These are phyloP conservation scores for Apophysomyces ossiformis DNA, from an alignment of 371 early-diverging fungal species.

Conservation along the genomic window DNA sequence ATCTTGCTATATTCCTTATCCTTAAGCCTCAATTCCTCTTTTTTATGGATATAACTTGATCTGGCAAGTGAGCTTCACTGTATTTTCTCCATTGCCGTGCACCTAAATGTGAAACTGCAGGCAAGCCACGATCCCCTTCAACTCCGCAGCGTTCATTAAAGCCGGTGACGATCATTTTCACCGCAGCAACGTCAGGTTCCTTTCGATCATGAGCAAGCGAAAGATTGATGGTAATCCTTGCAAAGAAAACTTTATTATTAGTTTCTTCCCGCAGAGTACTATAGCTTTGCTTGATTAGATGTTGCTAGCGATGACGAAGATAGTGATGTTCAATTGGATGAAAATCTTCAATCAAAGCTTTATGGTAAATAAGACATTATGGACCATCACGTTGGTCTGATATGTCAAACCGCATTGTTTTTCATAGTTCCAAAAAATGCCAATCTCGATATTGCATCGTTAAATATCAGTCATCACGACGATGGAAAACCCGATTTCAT, in stretches of 20 bases:
- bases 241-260: background rate
- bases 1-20: too few species aligned
- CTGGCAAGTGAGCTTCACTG: too few species aligned
- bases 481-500: conserved; percentile 52
- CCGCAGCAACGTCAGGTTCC: background rate
- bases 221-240: conserved; percentile 20
- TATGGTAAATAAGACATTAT: conserved; percentile 32
- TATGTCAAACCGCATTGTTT: background rate
- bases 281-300: conserved; percentile 3
- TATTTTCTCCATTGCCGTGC: too few species aligned
- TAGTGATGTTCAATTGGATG: conserved; percentile 49
- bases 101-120: too few species aligned
- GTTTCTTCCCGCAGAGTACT: background rate
- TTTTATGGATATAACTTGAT: too few species aligned
- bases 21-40: too few species aligned
- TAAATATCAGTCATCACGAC: conserved; percentile 33
- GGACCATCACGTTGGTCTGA: background rate
- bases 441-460: conserved; percentile 54
- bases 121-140: too few species aligned
- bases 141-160: too few species aligned
- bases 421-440: conserved; percentile 59
- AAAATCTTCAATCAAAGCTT: conserved; percentile 37
- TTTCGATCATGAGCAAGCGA: conserved; percentile 21
- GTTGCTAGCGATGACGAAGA: conserved; percentile 48
- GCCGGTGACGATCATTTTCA: background rate